A percentile compares a stretch with the other conserved stretches of the same genome.
phyloP scores from a whole-genome alignment of 305 asterid species.

The Solanum chacoense region DNA sequence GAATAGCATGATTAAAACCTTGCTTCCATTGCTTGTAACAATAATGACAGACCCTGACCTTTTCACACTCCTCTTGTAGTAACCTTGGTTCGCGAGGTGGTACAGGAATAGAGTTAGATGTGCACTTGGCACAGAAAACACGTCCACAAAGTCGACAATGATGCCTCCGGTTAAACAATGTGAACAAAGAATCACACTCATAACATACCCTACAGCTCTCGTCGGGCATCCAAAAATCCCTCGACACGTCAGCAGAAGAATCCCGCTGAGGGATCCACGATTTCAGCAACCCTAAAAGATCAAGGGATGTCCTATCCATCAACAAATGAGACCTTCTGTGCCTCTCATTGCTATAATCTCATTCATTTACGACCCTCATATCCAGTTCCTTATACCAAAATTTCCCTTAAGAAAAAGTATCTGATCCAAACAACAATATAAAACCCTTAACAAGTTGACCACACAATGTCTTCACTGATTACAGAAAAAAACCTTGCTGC shows the following conservation, averaged over 20 bases:
- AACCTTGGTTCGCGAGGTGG: slow-evolving; percentile 22
- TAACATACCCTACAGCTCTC: slow-evolving; percentile 95
- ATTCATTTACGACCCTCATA: slow-evolving; percentile 34
- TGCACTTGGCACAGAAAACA: slow-evolving; percentile 81
- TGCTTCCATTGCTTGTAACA: slow-evolving; percentile 72
- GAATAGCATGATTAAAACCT: slow-evolving; percentile 45
- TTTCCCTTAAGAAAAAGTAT: not conserved
- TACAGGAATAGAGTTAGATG: slow-evolving; percentile 73
- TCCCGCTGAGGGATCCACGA: slow-evolving; percentile 75
- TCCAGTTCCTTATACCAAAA: slow-evolving; percentile 17
- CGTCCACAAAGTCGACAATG: slow-evolving; percentile 94
- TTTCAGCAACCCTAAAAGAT: slow-evolving; percentile 48
- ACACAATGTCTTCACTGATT: not conserved
- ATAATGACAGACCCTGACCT: slow-evolving; percentile 73
- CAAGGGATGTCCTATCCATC: slow-evolving; percentile 50
- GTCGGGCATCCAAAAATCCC: slow-evolving; percentile 99
- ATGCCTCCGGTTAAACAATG: slow-evolving; percentile 84
- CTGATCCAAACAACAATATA: not conserved
- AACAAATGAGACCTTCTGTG: slow-evolving; percentile 25
- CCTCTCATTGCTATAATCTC: slow-evolving; percentile 62
- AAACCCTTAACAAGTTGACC: not conserved
- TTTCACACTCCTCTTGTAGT: slow-evolving; percentile 52
- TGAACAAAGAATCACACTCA: slow-evolving; percentile 88
- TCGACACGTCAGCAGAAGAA: slow-evolving; percentile 66
- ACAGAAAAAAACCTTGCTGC: not conserved